Percentiles rank a stretch among this genome's conserved stretches.
These are phyloP conservation scores for Synchytrium microbalum DNA, from an alignment of 371 early-diverging fungal species.

Conservation along the genomic window DNA sequence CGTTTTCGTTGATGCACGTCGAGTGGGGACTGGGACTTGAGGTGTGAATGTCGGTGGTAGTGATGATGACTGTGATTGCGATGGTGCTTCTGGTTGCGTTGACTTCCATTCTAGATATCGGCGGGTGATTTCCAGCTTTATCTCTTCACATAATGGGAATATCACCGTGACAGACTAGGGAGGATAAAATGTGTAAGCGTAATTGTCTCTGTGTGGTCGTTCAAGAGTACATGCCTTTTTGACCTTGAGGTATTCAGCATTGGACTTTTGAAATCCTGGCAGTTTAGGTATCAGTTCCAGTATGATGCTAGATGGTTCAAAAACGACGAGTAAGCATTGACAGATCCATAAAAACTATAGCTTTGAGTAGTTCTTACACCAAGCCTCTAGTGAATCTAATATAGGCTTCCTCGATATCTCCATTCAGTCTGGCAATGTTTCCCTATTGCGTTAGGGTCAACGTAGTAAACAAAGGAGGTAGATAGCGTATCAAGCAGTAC, in stretches of 20 bases:
- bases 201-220: too few species aligned
- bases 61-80: neutral
- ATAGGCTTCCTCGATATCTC: constrained; percentile 27
- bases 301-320: constrained; percentile 20
- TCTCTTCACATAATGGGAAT: constrained; percentile 6
- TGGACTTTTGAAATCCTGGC: constrained; percentile 14
- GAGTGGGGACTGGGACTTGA: constrained; percentile 4
- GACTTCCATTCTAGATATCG: constrained; percentile 11
- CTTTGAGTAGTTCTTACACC: constrained; percentile 14
- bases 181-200: too few species aligned
- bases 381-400: constrained; percentile 22
- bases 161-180: neutral
- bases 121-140: constrained; percentile 15
- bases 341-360: too few species aligned
- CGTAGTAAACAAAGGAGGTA: too few species aligned
- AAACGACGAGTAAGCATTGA: neutral
- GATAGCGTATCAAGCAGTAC: neutral
- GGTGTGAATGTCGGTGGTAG: constrained; percentile 1
- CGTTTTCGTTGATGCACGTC: neutral
- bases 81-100: neutral
- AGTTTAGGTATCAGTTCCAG: constrained; percentile 29
- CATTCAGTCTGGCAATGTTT: constrained; percentile 4
- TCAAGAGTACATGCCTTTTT: constrained; percentile 14
- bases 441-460: too few species aligned
- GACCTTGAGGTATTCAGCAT: constrained; percentile 15